Evolutionary conservation across 1,284 basidiomycete species (phyloP).

Genomic region (Sphagnurus paluster): DNA sequence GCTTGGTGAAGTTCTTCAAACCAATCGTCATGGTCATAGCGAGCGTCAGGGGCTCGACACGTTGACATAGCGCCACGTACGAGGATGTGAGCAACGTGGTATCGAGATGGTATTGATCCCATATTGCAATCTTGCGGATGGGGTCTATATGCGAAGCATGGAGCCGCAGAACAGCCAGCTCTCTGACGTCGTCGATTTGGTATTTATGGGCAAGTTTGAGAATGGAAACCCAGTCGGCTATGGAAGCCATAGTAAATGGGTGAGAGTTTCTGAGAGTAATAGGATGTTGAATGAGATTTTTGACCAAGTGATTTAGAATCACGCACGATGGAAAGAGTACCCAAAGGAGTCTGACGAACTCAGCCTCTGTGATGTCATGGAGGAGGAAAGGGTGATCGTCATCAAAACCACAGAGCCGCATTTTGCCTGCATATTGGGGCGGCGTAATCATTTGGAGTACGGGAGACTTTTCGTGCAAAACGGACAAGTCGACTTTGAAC

Average conservation of each 20-base stretch:
- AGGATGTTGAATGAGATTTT: slow-evolving; percentile 9
- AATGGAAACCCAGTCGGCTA: slow-evolving; percentile 29
- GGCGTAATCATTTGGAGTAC: slow-evolving; percentile 27
- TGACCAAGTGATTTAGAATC: background rate
- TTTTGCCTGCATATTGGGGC: slow-evolving; percentile 23
- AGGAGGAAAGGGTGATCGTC: slow-evolving; percentile 28
- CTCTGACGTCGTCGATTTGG: slow-evolving; percentile 26
- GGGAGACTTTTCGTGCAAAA: slow-evolving; percentile 27
- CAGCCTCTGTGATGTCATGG: slow-evolving; percentile 14
- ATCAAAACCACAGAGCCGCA: slow-evolving; percentile 27
- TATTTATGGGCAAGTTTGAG: slow-evolving; percentile 29
- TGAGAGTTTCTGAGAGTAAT: slow-evolving; percentile 13
- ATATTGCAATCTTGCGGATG: slow-evolving; percentile 37
- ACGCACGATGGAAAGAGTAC: slow-evolving; percentile 15
- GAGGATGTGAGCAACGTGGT: slow-evolving; percentile 31
- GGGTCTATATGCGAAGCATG: slow-evolving; percentile 33
- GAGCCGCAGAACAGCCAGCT: slow-evolving; percentile 25
- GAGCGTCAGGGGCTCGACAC: slow-evolving; percentile 31
- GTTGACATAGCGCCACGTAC: slow-evolving; percentile 34
- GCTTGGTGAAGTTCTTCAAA: slow-evolving; percentile 31
- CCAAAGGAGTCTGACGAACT: slow-evolving; percentile 23
- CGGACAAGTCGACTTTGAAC: slow-evolving; percentile 27
- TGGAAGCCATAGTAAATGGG: slow-evolving; percentile 19
- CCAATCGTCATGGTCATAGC: slow-evolving; percentile 33
- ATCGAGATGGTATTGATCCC: slow-evolving; percentile 35